Base-by-base conservation (phyloP, 2,329 filamentous ascomycete genomes). In the Claviceps pusilla region DNA sequence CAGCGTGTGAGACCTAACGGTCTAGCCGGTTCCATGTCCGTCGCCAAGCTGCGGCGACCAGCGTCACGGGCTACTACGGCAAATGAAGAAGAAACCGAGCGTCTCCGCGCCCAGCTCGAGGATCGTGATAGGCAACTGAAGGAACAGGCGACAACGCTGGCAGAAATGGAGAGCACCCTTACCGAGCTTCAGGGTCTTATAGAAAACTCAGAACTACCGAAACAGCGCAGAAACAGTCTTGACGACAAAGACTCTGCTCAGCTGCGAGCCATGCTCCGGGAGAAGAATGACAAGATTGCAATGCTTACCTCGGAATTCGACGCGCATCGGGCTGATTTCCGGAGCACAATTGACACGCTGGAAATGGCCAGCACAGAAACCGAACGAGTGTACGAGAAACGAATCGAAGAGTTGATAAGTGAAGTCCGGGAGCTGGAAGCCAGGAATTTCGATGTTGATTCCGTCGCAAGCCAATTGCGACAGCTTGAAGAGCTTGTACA, bases 221-320 rank as follows among this genome's bases (percentile, higher is more conserved):
- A 64, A 59, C 59, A 70, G 62, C 67, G 73, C 62, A 70, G 73
- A 57, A 69, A 69, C 59, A 77, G 73, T 61, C 60, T 78, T 29
- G 82, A 84, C 55, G 86, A 86, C 55, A 84, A 83, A 60, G 90
- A 95, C 65, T 77, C 83, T 2, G 67, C 78, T 5, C 86, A 94
- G 65, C 75, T 98, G 55, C 83, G 90, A 53, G 80, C 84, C n/a
- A 71, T 95, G 61, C 71, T 98, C 53, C 80, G 88, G 29, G 93
- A 98, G 70, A 96, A 95, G 77, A 96, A 96, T 63, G 93, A 98
- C 56, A 95, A 90, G 73, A 96, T 98, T 60, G 83, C 86, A 31
- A 84, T 91, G 75, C 78, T 98, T 61, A 97, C 90, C 0, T 82
- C 87, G 9, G 93, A 98, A 65, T 98, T 98, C 63, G 93, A 98